Conservation (phyloP, 805 yeast species). For the Candida railenensis region DNA sequence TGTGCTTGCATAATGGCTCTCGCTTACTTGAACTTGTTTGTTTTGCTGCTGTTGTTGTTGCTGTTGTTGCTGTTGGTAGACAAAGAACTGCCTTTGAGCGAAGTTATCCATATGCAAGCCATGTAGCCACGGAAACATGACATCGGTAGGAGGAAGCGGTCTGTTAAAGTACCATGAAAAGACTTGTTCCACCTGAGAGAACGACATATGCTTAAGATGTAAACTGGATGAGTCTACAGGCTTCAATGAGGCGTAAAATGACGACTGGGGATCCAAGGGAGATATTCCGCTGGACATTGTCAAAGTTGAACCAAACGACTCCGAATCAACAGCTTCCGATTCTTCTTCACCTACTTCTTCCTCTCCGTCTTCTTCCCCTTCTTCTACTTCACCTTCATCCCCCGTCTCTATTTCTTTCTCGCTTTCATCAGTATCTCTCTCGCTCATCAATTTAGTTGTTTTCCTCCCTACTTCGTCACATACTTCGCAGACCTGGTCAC, state of each 20-base stretch:
- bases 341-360: constrained; percentile 6
- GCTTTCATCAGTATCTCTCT: neutral
- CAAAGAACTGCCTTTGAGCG: constrained; percentile 50
- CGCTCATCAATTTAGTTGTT: constrained; percentile 33
- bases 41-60: neutral
- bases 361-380: neutral
- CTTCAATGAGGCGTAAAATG: constrained; percentile 11
- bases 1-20: no score
- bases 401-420: constrained; percentile 5
- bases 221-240: neutral
- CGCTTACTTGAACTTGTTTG: neutral
- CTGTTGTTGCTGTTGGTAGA: constrained; percentile 25
- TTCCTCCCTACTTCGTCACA: constrained; percentile 36
- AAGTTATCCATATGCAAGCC: constrained; percentile 61
- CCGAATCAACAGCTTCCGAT: constrained; percentile 8
- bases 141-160: constrained; percentile 58
- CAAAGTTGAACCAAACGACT: neutral
- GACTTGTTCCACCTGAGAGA: constrained; percentile 8
- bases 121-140: constrained; percentile 89
- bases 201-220: neutral
- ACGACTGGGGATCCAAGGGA: constrained; percentile 18
- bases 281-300: constrained; percentile 6
- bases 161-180: constrained; percentile 39
- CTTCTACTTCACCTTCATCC: neutral
- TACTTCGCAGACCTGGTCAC: constrained; percentile 24